Evolutionary conservation across 352 stramenopile species (phyloP).

Genomic region (Pythium brachiatum): DNA sequence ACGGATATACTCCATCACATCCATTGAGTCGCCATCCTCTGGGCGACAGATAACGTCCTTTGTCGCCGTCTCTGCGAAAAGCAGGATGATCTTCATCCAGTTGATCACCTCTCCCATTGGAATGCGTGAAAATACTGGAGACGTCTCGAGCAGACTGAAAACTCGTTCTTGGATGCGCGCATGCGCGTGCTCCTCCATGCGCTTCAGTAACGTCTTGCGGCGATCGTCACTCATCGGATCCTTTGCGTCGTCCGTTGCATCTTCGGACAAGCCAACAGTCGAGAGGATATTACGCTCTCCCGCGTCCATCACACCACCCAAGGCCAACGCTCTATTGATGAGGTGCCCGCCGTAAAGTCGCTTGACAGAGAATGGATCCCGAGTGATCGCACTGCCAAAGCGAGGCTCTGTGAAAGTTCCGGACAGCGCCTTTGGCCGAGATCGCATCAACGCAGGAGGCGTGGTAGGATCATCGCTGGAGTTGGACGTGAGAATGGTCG

Average conservation of each 20-base stretch:
- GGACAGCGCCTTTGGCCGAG: constrained; percentile 54
- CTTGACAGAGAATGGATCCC: constrained; percentile 44
- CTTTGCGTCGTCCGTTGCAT: constrained; percentile 52
- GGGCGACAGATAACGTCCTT: constrained; percentile 62
- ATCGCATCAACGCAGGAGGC: constrained; percentile 25
- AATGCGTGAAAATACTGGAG: constrained; percentile 47
- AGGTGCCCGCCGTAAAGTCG: constrained; percentile 9
- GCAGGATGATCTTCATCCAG: constrained; percentile 84
- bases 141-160: constrained; percentile 61
- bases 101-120: constrained; percentile 68
- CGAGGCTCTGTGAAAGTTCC: constrained; percentile 55
- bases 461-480: constrained; percentile 40
- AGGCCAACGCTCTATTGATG: constrained; percentile 13
- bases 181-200: constrained; percentile 66
- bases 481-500: constrained; percentile 48
- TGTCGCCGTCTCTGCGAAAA: constrained; percentile 65
- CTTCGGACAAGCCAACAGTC: constrained; percentile 58
- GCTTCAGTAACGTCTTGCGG: constrained; percentile 40
- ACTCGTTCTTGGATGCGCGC: constrained; percentile 72
- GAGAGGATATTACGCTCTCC: constrained; percentile 55
- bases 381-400: constrained; percentile 47
- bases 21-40: constrained; percentile 67
- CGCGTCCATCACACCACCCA: constrained; percentile 23
- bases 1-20: constrained; percentile 85
- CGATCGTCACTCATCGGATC: constrained; percentile 40